Base-by-base conservation (phyloP, 352 stramenopile species). In the Pilasporangium apinafurcum region DNA sequence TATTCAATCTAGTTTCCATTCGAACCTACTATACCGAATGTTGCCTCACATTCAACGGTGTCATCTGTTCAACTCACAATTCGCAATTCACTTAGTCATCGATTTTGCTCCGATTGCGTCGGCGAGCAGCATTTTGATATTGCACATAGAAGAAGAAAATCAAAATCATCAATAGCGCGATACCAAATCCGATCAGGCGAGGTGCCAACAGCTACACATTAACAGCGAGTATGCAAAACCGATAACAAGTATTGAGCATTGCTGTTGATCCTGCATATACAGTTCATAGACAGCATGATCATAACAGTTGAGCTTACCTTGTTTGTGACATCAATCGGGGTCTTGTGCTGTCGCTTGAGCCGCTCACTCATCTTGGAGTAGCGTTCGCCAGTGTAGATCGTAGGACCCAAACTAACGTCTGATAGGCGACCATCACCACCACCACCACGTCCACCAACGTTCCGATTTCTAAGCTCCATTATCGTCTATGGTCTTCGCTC, bases 321-420 rank as follows among this genome's bases (percentile, higher is more conserved):
- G 32, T 66, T 46, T 1, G 58, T 43, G 4, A 79, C 41, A 21
- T 85, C 62, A 4, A 62, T 53, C 13, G 56, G 44, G 16, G 60
- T 71, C 43, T 68, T 72, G 35, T 85, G 54, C 56, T 82, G 72
- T n/a, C 80, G 80, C 58, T 85, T 85, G 12, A 89, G 49, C 1
- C 80, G 71, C 65, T 92, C 80, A 42, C 71, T 86, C 65, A 85
- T 82, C 62, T 92, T 92, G 40, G 67, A 72, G 57, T 86, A 92
- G 43, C 80, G 74, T 59, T 89, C 80, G 44, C 80, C 80, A 3
- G 60, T 78, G 56, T 92, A 92, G 42, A 92, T 79, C 21, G 76
- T 83, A n/a, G 80, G 80, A 0, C 80, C 80, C 1, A 92, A 59
- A 16, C 62, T 42, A 24, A 92, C 76, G 39, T 91, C 65, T 4